Percentiles rank a stretch among this genome's conserved stretches.
phyloP scores from a whole-genome alignment of 306 rosid genomes.

The Mimosa pudica region DNA sequence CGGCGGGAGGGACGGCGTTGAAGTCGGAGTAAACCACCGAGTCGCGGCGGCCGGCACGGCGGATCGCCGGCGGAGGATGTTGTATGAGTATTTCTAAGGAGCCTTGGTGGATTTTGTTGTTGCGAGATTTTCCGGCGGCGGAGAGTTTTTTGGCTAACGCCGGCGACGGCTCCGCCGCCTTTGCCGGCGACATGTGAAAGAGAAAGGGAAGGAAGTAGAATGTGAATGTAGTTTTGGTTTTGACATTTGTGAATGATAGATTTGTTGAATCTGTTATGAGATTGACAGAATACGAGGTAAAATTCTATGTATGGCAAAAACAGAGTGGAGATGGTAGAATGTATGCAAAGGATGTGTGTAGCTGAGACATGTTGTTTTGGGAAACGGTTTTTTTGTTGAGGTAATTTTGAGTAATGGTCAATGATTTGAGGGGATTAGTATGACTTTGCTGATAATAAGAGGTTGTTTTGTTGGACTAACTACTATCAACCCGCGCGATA shows the following conservation, averaged over 20 bases:
- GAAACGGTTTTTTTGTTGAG: background rate
- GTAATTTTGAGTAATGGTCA: background rate
- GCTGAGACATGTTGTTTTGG: background rate
- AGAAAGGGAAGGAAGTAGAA: background rate
- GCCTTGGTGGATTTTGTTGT: background rate
- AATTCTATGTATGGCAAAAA: slow-evolving; percentile 40
- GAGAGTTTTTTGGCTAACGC: slow-evolving; percentile 1
- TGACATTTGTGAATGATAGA: background rate
- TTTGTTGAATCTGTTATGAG: background rate
- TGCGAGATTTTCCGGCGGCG: slow-evolving; percentile 13
- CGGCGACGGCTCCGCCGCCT: slow-evolving; percentile 30
- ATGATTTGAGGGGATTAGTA: background rate
- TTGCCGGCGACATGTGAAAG: slow-evolving; percentile 29
- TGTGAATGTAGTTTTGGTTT: slow-evolving; percentile 11
- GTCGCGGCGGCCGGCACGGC: background rate
- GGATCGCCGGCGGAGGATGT: background rate
- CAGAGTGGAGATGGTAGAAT: background rate
- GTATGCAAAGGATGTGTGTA: background rate
- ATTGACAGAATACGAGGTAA: slow-evolving; percentile 10
- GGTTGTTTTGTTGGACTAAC: background rate
- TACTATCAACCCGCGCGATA: background rate
- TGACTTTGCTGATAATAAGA: background rate
- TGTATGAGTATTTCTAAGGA: slow-evolving; percentile 27
- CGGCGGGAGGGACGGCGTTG: slow-evolving; percentile 21
- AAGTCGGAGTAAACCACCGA: background rate